Percentiles rank a stretch among this genome's conserved stretches.
phyloP scores from a whole-genome alignment of 2,329 filamentous ascomycete species.

The Stachybotrys chartarum region DNA sequence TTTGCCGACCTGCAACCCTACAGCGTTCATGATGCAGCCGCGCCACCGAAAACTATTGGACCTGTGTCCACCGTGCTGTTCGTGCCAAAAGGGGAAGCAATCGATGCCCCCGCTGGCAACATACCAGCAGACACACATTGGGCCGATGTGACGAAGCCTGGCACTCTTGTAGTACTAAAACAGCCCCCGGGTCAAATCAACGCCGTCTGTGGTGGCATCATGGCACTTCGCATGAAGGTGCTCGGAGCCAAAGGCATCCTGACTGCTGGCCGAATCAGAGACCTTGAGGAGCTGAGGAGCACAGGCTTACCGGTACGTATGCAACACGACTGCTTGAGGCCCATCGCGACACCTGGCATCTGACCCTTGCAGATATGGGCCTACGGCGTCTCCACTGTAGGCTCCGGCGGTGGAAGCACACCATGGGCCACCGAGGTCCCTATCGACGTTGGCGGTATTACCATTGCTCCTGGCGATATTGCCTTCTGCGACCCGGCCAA shows the following conservation, averaged over 20 bases:
- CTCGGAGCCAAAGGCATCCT: constrained; percentile 54
- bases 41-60: constrained; percentile 31
- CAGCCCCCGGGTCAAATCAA: constrained; percentile 60
- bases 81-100: constrained; percentile 43
- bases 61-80: constrained; percentile 58
- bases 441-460: constrained; percentile 33
- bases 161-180: constrained; percentile 58
- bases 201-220: constrained; percentile 70
- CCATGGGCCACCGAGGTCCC: constrained; percentile 46
- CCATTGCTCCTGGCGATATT: constrained; percentile 52
- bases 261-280: constrained; percentile 62
- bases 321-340: neutral
- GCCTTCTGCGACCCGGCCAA: constrained; percentile 64
- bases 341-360: constrained; percentile 2
- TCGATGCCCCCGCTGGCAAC: constrained; percentile 30
- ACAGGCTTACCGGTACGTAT: constrained; percentile 48
- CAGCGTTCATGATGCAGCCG: constrained; percentile 15
- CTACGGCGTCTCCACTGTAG: constrained; percentile 49
- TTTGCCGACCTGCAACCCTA: constrained; percentile 47
- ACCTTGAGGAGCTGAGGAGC: constrained; percentile 51
- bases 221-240: constrained; percentile 61
- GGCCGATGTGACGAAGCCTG: constrained; percentile 55
- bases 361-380: constrained; percentile 42
- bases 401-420: constrained; percentile 47
- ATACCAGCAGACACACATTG: constrained; percentile 57